Conservation (phyloP, 495 filamentous ascomycete genomes). For the Talaromyces thailandensis region DNA sequence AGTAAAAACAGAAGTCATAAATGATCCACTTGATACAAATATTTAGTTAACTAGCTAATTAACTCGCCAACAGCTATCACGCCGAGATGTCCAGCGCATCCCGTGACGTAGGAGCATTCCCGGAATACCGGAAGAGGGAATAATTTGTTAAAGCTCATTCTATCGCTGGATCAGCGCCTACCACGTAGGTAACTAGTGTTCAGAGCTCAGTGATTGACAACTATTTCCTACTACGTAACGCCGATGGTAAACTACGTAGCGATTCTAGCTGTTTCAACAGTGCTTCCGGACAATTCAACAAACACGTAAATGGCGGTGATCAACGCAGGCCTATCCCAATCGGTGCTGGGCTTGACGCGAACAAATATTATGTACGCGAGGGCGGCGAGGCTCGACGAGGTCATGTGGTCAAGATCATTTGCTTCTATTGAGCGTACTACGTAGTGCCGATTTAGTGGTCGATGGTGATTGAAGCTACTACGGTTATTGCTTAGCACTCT, state of each 20-base stretch:
- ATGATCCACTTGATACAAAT: not conserved
- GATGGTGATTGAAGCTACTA: not conserved
- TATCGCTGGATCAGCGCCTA: not conserved
- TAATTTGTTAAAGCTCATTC: not conserved
- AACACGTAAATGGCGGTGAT: not conserved
- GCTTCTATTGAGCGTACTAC: not conserved
- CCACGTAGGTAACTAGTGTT: not conserved
- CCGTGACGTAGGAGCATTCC: not conserved
- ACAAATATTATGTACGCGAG: no score
- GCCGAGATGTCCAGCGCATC: not conserved
- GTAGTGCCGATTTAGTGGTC: not conserved
- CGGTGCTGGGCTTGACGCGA: not conserved
- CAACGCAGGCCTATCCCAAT: not conserved
- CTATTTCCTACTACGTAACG: not conserved
- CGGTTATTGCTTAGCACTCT: not conserved
- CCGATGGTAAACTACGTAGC: not conserved
- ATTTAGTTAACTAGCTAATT: not conserved
- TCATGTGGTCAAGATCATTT: not conserved
- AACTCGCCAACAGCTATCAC: not conserved
- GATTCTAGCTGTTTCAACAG: not conserved
- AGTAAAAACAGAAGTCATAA: not conserved
- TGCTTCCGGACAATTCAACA: constrained; percentile 24
- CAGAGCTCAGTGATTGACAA: not conserved
- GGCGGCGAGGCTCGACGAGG: not conserved
- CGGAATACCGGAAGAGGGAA: not conserved